These are phyloP conservation scores for Sporobolomyces pararoseus DNA, from an alignment of 768 basidiomycete species.

Conservation along the genomic window DNA sequence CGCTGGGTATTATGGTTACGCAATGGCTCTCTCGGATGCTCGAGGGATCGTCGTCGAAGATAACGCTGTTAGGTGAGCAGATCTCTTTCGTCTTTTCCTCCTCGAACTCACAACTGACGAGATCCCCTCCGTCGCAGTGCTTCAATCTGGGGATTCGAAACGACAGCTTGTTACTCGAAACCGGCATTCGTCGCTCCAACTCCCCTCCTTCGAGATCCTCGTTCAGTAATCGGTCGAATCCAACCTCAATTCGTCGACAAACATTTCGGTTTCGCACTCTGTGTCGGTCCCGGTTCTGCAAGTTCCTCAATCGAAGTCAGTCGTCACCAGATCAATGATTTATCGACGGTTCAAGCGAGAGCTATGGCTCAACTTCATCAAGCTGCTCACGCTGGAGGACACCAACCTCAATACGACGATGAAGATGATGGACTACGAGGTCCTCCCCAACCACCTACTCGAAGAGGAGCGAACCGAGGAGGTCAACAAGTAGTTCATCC, in stretches of 20 bases:
- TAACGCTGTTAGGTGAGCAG: slow-evolving; percentile 32
- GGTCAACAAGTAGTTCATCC: neutral
- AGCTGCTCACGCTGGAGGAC: neutral
- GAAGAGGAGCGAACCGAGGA: neutral
- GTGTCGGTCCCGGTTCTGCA: slow-evolving; percentile 31
- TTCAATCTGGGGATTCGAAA: slow-evolving; percentile 38
- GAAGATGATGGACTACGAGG: neutral
- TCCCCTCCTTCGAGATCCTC: slow-evolving; percentile 33
- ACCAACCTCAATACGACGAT: neutral
- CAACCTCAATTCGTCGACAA: slow-evolving; percentile 32
- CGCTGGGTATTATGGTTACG: slow-evolving; percentile 45
- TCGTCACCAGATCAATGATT: slow-evolving; percentile 36
- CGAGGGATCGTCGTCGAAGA: slow-evolving; percentile 27
- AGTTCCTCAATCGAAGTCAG: slow-evolving; percentile 23
- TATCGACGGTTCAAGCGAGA: neutral
- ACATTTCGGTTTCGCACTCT: slow-evolving; percentile 39
- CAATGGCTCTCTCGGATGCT: slow-evolving; percentile 40
- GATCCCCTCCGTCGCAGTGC: neutral
- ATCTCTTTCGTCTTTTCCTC: neutral
- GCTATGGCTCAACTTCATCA: neutral
- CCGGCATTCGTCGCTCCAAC: slow-evolving; percentile 31
- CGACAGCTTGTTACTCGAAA: slow-evolving; percentile 24
- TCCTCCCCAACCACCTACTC: too few relatives aligned
- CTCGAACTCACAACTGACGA: neutral
- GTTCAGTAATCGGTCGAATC: slow-evolving; percentile 31